Evolutionary conservation across 345 rosid species (phyloP), one percentile per base, ranked within the genome.

Genomic region (Abelmoschus esculentus): DNA sequence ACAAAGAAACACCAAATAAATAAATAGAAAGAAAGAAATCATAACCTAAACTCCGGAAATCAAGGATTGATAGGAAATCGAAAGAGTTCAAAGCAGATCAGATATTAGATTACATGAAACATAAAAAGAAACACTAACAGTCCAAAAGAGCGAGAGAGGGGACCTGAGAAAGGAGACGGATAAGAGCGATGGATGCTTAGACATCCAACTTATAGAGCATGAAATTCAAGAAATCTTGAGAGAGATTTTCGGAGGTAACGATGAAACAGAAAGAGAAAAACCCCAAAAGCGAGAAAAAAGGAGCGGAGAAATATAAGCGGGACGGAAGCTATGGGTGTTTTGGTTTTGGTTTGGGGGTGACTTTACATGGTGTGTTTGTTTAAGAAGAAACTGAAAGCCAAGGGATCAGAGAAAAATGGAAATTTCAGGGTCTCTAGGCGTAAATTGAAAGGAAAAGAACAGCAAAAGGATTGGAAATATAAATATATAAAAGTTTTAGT

Each of bases 131-230:
- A 17, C n/a, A 52, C 7, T 19, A 18, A 62, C 18, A 63, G 52
- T 34, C 69, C 15, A 50, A 17, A 22, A 56, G 15, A 49, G n/a
- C 6, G 53, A 62, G 38, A 61, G 73, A 61, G 5, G 11, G 18
- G 7, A 76, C 83, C 86, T 78, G 83, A 74, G 67, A 67, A 72
- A 76, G 55, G 75, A 55, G 62, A 63, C 74, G 70, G 65, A 70
- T 66, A 22, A 54, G 46, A 56, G 61, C 64, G 66, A 76, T 31
- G 19, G 75, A 76, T 71, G 77, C 77, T 71, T 72, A 73, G 64
- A 78, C 92, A 80, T 81, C 84, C 71, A 79, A 62, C 70, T 73
- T 38, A 59, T 58, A 18, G 62, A 73, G 72, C 79, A 68, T 62
- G 61, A 34, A 54, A 61, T 18, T 49, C 8, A 17, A 76, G 6